A percentile compares a stretch with the other conserved stretches of the same genome.
Conservation (phyloP, 257 asterid genomes). For the Solanum paucissectum region DNA sequence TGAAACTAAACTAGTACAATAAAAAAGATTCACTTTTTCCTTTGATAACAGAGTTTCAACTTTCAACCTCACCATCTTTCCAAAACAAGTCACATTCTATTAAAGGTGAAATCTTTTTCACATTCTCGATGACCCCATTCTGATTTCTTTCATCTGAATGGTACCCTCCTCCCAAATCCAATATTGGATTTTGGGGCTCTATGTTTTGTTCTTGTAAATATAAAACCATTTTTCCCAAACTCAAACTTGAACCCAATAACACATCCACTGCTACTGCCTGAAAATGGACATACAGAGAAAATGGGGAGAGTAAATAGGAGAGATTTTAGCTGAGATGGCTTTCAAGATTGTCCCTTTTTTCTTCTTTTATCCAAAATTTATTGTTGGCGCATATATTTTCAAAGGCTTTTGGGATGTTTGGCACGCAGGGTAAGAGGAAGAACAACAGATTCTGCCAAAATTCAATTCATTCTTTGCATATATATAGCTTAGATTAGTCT, state of each 20-base stretch:
- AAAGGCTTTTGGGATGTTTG: neutral
- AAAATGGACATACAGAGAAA: neutral
- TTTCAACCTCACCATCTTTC: slow-evolving; percentile 69
- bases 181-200: slow-evolving; percentile 40
- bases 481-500: neutral
- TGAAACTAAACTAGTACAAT: slow-evolving; percentile 6
- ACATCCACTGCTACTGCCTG: no score
- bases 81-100: slow-evolving; percentile 59
- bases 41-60: slow-evolving; percentile 40
- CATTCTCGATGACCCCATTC: slow-evolving; percentile 8
- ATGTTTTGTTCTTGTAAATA: slow-evolving; percentile 4
- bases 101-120: slow-evolving; percentile 13
- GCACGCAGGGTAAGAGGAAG: slow-evolving; percentile 11
- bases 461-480: neutral
- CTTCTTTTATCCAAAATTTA: slow-evolving; percentile 2
- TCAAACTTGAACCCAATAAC: neutral
- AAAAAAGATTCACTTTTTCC: slow-evolving; percentile 31
- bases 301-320: neutral
- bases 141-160: neutral
- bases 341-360: slow-evolving; percentile 50
- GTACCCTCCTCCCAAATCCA: neutral
- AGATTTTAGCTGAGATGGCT: slow-evolving; percentile 55
- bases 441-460: neutral
- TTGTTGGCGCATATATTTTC: neutral
- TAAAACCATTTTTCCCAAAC: neutral